These are phyloP conservation scores for Polyplosphaeria fusca DNA, from an alignment of 495 filamentous ascomycete species.

Conservation along the genomic window DNA sequence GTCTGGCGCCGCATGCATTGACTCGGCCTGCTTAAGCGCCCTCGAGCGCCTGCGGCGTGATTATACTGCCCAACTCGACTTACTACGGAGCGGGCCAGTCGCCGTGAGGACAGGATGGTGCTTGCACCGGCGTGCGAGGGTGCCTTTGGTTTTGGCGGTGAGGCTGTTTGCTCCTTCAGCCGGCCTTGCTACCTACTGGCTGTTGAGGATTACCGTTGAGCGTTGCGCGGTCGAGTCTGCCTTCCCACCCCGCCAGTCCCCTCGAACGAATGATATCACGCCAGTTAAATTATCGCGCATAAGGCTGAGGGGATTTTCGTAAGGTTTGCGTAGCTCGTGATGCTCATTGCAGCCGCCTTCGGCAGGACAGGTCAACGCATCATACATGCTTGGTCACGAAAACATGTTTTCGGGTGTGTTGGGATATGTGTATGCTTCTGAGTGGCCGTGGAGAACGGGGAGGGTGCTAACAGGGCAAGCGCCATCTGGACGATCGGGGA, in stretches of 20 bases:
- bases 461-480: no score
- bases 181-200: no score
- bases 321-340: background rate
- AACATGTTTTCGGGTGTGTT: background rate
- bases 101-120: no score
- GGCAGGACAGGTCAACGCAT: background rate
- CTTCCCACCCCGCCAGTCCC: background rate
- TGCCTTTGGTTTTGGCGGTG: constrained; percentile 3
- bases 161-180: constrained; percentile 5
- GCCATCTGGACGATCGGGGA: no score
- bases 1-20: no score
- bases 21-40: no score
- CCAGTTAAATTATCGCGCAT: background rate
- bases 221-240: background rate
- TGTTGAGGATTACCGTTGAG: constrained; percentile 4
- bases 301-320: background rate
- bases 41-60: no score
- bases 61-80: no score
- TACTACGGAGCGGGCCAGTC: no score
- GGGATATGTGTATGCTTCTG: constrained; percentile 26
- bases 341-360: background rate
- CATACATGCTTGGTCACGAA: background rate
- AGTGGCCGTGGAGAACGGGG: constrained; percentile 7
- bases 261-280: background rate
- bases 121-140: no score